Evolutionary conservation across 257 asterid species (phyloP).

Genomic region (Solanum tarijense): DNA sequence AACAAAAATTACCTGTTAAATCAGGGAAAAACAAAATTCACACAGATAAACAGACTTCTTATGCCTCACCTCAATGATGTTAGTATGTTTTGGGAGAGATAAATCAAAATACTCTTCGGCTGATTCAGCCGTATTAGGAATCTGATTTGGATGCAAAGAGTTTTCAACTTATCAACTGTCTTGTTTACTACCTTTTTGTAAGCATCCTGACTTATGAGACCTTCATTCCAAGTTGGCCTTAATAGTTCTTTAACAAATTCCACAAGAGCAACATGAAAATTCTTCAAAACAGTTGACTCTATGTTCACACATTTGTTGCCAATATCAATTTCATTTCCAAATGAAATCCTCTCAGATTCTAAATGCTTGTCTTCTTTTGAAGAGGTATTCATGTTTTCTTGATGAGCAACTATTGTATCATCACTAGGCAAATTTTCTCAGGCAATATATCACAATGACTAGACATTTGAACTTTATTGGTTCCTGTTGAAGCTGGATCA

Average conservation of each 20-base stretch:
- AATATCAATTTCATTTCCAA: conserved; percentile 21
- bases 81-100: conserved; percentile 47
- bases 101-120: conserved; percentile 36
- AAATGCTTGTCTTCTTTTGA: conserved; percentile 28
- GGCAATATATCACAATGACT: background rate
- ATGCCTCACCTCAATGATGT: conserved; percentile 74
- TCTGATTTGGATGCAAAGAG: conserved; percentile 46
- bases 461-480: conserved; percentile 5
- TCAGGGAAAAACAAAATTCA: background rate
- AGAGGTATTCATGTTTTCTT: conserved; percentile 7
- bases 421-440: conserved; percentile 1
- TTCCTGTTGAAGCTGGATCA: conserved; percentile 4
- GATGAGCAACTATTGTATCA: conserved; percentile 3
- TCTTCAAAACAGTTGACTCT: conserved; percentile 38
- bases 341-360: conserved; percentile 28
- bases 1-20: conserved; percentile 17
- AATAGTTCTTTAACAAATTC: conserved; percentile 67
- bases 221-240: conserved; percentile 68
- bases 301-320: conserved; percentile 17
- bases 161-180: conserved; percentile 51
- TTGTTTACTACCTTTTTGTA: conserved; percentile 68
- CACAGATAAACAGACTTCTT: background rate
- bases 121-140: conserved; percentile 58
- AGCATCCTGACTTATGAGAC: conserved; percentile 64
- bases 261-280: conserved; percentile 52